Conservation (phyloP, 768 basidiomycete genomes). For the Erythrobasidium yunnanense region DNA sequence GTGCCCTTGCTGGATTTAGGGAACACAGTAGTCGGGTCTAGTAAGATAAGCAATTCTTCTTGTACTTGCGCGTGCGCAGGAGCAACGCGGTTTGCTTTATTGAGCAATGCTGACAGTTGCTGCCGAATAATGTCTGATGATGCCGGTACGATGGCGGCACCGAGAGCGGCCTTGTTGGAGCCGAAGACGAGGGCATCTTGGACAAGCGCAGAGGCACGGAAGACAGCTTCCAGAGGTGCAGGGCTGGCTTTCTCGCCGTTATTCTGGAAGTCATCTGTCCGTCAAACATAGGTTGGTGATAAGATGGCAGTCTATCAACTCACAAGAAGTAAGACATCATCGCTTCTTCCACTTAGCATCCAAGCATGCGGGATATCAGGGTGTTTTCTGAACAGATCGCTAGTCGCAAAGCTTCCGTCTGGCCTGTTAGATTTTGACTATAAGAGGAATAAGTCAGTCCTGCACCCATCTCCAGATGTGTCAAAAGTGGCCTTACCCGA, state of each 20-base stretch:
- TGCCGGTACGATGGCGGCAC: conserved; percentile 19
- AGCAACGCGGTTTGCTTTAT: conserved; percentile 36
- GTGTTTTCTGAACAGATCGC: conserved; percentile 50
- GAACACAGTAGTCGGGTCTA: conserved; percentile 27
- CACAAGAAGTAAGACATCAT: conserved; percentile 48
- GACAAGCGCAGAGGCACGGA: neutral
- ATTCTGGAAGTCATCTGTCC: neutral
- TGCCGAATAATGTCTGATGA: neutral
- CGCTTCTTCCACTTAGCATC: conserved; percentile 51
- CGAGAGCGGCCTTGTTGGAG: neutral
- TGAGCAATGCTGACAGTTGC: conserved; percentile 9
- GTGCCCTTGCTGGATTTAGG: conserved; percentile 42
- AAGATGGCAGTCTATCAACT: neutral
- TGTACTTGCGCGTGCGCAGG: conserved; percentile 40
- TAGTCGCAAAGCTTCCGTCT: conserved; percentile 52
- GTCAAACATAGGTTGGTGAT: too few relatives aligned
- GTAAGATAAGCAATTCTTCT: conserved; percentile 38
- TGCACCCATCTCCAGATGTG: neutral
- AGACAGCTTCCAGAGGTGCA: conserved; percentile 16
- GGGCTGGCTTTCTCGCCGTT: conserved; percentile 29
- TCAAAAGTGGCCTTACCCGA: conserved; percentile 41
- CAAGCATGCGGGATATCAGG: conserved; percentile 43
- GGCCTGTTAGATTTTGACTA: conserved; percentile 45
- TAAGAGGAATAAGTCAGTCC: conserved; percentile 32
- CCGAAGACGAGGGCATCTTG: conserved; percentile 28